Conservation (phyloP, 345 rosid genomes). For the Hevea brasiliensis region DNA sequence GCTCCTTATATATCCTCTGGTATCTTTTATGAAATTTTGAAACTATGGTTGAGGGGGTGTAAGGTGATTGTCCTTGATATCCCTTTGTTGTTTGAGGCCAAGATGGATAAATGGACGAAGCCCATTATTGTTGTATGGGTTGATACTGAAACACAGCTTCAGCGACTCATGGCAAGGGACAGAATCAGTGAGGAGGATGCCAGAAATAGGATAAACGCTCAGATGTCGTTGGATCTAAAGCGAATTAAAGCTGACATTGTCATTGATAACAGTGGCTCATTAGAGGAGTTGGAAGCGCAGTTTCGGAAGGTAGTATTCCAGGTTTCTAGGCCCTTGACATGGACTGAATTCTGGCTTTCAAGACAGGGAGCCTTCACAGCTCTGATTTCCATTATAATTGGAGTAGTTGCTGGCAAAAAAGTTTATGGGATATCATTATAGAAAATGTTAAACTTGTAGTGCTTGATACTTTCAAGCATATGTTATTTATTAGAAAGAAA, state of each 20-base stretch:
- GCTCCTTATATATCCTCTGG: conserved; percentile 75
- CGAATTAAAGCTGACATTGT: conserved; percentile 66
- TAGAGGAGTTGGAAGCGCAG: conserved; percentile 58
- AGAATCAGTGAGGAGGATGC: conserved; percentile 65
- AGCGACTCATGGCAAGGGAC: conserved; percentile 69
- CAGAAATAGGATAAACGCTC: conserved; percentile 70
- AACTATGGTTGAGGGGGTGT: conserved; percentile 67
- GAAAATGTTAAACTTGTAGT: neutral
- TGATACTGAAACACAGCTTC: conserved; percentile 65
- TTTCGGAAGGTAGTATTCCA: conserved; percentile 49
- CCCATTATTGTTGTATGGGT: conserved; percentile 78
- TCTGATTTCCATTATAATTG: conserved; percentile 42
- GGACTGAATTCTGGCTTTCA: conserved; percentile 74
- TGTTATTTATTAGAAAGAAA: neutral
- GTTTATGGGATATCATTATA: conserved; percentile 8
- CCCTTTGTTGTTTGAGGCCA: conserved; percentile 77
- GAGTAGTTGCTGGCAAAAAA: conserved; percentile 44
- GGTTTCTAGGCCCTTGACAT: conserved; percentile 45
- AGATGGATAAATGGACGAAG: conserved; percentile 65
- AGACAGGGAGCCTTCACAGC: conserved; percentile 64
- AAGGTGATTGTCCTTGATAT: conserved; percentile 71
- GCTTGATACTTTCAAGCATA: neutral
- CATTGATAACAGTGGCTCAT: conserved; percentile 65
- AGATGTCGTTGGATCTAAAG: conserved; percentile 69
- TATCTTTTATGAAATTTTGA: conserved; percentile 56